Base-by-base conservation (phyloP, 139 green algal genomes). In the Mesotaenium endlicherianum region DNA sequence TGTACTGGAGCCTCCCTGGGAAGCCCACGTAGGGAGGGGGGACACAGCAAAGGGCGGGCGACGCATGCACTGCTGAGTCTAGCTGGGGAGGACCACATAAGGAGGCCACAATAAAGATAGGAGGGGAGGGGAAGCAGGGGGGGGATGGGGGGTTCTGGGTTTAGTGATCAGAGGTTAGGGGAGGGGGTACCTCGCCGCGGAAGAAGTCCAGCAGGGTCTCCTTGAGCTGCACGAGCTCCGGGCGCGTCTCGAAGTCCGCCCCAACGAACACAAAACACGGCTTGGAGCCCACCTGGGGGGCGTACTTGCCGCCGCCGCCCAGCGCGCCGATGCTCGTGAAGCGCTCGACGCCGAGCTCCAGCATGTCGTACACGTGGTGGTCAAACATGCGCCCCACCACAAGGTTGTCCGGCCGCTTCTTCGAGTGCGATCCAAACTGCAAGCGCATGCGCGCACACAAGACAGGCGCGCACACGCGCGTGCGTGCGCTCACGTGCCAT, bases 341-440 rank as follows among this genome's bases (percentile, higher is more conserved):
- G 36, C 75, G 38, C 5, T 70, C 34, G 34, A 88, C 77, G 30
- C 77, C 83, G 20, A 91, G 16, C 69, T 92, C 89, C 6, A 93
- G 53, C 57, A 92, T 82, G 86, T 99, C 96, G 71, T 94, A 95
- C 53, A 99, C 59, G 1, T 92, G 90, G 75, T 90, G 90, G 86
- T 98, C 93, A 77, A 92, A 98, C 74, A 98, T 91, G 30, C 96
- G 89, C 0, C 96, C 96, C 1, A 99, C 55, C 0, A 94, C 87
- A 1, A 99, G 80, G 88, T 98, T 98, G 91, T 99, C 85, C 6
- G 96, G 96, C 31, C 96, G 91, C 84, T 99, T 99, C 90, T 99
- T 99, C 50, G 89, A 91, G 86, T 98, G 93, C 8, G 79, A 91
- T 50, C 88, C 96, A 44, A 98, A 77, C 42, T 88, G 90, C 98